Percentiles rank a stretch among this genome's conserved stretches.
Conservation (phyloP, 306 rosid genomes). For the Prunus armeniaca region DNA sequence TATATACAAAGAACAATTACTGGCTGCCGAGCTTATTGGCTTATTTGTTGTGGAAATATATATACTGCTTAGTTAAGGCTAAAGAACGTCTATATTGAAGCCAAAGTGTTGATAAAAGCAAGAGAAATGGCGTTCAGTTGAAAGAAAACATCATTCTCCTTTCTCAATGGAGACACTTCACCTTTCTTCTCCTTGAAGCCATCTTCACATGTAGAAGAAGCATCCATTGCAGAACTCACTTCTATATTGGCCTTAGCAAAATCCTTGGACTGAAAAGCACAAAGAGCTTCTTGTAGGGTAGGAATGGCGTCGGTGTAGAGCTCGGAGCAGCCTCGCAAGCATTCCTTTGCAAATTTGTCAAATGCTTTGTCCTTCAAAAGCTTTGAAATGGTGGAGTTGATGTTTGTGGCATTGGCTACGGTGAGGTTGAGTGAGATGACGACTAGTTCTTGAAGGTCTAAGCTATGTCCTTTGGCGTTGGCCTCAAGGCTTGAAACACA, state of each 20-base stretch:
- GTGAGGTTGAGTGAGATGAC: slow-evolving; percentile 32
- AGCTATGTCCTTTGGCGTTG: slow-evolving; percentile 17
- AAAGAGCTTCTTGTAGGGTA: slow-evolving; percentile 7
- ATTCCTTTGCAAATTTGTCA: slow-evolving; percentile 19
- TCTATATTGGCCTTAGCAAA: slow-evolving; percentile 20
- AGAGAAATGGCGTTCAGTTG: slow-evolving; percentile 49
- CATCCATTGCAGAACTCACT: slow-evolving; percentile 48
- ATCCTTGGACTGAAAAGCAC: slow-evolving; percentile 16
- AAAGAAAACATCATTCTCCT: slow-evolving; percentile 32
- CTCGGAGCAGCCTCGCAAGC: slow-evolving; percentile 44
- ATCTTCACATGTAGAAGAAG: slow-evolving; percentile 57
- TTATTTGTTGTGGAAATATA: not conserved
- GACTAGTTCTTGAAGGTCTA: slow-evolving; percentile 36
- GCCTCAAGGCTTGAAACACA: slow-evolving; percentile 47
- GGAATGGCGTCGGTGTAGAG: slow-evolving; percentile 30
- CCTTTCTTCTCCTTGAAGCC: slow-evolving; percentile 53
- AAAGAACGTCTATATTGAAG: not conserved
- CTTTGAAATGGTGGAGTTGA: slow-evolving; percentile 28
- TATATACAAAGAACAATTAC: not conserved
- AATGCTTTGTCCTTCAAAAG: slow-evolving; percentile 26
- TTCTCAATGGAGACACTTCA: slow-evolving; percentile 46
- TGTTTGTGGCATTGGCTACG: slow-evolving; percentile 45
- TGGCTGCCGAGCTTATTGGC: not conserved
- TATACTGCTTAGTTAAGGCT: not conserved
- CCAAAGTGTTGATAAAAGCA: slow-evolving; percentile 38